Evolutionary conservation across 345 rosid genomes (phyloP), one percentile per base, ranked within the genome.

Genomic region (Heritiera littoralis): DNA sequence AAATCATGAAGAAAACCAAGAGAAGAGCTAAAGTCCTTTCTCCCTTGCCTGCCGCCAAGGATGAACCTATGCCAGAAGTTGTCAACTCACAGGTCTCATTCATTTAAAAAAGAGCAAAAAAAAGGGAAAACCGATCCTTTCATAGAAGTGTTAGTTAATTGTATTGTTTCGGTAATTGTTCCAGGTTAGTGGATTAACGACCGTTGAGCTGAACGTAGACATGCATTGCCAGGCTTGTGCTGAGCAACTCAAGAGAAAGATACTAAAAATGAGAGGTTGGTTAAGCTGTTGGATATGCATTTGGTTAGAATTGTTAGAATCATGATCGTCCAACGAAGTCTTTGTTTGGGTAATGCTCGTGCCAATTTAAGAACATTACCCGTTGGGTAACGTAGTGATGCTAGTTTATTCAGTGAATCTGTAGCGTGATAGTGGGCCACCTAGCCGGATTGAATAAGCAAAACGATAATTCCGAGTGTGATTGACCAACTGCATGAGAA

Each of bases 211-310:
- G 23, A 85, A 82, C 58, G 92, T 94, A 59, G 89, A 91, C 85
- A 96, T 96, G 99, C 98, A 96, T 72, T 96, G 98, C 54, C 90
- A 90, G 77, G 97, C 95, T 77, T 96, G 99, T 82, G 98, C 99
- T 10, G 97, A 89, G 66, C 98, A 92, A 81, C 95, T 96, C 30
- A 91, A 83, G 86, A 89, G 76, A 81, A 94, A 90, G 84, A 94
- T 96, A 77, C 90, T 94, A 77, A 89, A 96, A 90, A 94, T 96
- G 98, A 90, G 91, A 90, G 99, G 98, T 30, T 28, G 56, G 4
- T 18, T 49, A 70, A 20, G 12, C 40, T 23, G 51, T 74, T 35
- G 38, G 52, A 32, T 28, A 15, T 32, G 4, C 3, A 74, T 74
- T 11, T 4, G 51, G 32, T 6, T 32, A 40, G 14, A 38, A 17